phyloP scores from a whole-genome alignment of 2,329 filamentous ascomycete species.

The Diaporthe amygdali region DNA sequence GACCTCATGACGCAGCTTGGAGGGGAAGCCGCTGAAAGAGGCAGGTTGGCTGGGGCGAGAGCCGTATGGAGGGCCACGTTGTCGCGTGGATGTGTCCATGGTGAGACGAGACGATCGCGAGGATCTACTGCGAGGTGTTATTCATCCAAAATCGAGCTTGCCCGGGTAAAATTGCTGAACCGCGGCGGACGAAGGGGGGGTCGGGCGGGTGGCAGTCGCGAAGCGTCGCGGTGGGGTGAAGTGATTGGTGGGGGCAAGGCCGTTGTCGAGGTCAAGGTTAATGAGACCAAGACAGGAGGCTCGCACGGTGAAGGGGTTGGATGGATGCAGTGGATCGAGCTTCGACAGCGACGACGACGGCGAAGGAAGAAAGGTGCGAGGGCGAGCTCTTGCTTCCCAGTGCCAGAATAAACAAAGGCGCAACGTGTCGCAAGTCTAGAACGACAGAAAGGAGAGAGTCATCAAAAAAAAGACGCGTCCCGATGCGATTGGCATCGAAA shows the following conservation, averaged over 20 bases:
- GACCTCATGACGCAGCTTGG: conserved; percentile 14
- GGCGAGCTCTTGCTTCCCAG: conserved; percentile 3
- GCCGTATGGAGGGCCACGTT: conserved; percentile 16
- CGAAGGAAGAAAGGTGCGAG: neutral
- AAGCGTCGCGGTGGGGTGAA: conserved; percentile 11
- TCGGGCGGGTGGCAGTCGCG: conserved; percentile 9
- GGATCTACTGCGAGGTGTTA: neutral
- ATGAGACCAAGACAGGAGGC: conserved; percentile 5
- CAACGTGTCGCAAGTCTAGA: conserved; percentile 23
- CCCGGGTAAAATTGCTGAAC: conserved; percentile 65
- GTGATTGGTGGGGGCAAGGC: neutral
- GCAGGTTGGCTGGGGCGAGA: conserved; percentile 19
- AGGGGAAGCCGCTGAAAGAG: conserved; percentile 17
- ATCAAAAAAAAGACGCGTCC: conserved; percentile 8
- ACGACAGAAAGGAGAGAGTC: conserved; percentile 23
- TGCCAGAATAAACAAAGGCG: conserved; percentile 24
- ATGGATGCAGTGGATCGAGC: neutral
- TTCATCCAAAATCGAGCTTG: neutral
- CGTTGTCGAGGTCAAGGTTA: neutral
- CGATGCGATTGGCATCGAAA: conserved; percentile 6
- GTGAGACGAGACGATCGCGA: conserved; percentile 1
- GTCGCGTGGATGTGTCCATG: conserved; percentile 25
- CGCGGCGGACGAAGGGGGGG: conserved; percentile 77
- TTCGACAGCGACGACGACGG: conserved; percentile 7
- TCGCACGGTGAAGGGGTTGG: neutral